These are phyloP conservation scores for Debaryomycetaceae sp. DNA, from an alignment of 1,139 yeast genomes.

Conservation along the genomic window DNA sequence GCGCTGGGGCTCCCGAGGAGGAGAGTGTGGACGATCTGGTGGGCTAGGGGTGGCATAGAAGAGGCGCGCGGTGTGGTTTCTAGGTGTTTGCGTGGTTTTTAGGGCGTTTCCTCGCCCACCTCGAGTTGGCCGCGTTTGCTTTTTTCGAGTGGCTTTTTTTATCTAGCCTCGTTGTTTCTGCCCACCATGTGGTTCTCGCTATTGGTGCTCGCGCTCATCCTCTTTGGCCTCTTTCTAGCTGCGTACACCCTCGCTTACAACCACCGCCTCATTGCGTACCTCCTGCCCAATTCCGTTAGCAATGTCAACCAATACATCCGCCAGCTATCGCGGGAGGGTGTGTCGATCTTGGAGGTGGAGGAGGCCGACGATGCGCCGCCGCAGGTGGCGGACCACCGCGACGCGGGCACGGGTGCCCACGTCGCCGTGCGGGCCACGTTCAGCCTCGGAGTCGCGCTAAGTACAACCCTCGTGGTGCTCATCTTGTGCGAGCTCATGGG, in stretches of 20 bases:
- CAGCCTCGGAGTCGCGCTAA: constrained; percentile 26
- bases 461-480: constrained; percentile 29
- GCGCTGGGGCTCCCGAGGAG: background rate
- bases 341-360: constrained; percentile 17
- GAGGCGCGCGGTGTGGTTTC: constrained; percentile 1
- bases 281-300: constrained; percentile 12
- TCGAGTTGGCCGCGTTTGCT: too few relatives aligned
- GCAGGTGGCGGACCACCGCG: background rate
- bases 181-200: constrained; percentile 2
- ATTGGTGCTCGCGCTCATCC: background rate
- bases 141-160: background rate
- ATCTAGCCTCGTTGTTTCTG: background rate
- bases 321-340: constrained; percentile 14
- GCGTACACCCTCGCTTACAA: constrained; percentile 6
- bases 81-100: background rate
- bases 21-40: background rate
- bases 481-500: constrained; percentile 38
- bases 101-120: too few relatives aligned
- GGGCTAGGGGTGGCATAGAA: background rate
- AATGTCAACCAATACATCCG: constrained; percentile 21
- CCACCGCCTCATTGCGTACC: constrained; percentile 9
- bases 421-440: constrained; percentile 24
- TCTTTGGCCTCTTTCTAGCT: constrained; percentile 1
- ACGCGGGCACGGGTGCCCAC: background rate
- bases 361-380: constrained; percentile 10